Evolutionary conservation across 352 stramenopile species (phyloP).

Genomic region (Globisporangium canariense): DNA sequence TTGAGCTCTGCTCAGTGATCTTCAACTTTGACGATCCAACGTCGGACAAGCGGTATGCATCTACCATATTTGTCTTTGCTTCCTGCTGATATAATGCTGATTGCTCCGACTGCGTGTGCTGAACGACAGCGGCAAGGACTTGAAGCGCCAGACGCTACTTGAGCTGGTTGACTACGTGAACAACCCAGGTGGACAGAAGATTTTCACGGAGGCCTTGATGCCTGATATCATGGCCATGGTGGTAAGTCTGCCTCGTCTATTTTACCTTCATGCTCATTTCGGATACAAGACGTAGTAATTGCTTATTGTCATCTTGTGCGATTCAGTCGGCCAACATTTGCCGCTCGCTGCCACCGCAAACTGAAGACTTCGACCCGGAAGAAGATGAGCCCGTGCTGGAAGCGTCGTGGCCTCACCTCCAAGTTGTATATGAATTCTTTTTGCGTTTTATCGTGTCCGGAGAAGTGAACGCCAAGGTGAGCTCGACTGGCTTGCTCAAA

Average conservation of each 20-base stretch:
- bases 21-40: constrained; percentile 97
- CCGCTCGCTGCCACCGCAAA: constrained; percentile 90
- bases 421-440: constrained; percentile 99
- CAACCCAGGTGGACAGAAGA: constrained; percentile 93
- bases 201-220: constrained; percentile 97
- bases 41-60: constrained; percentile 85
- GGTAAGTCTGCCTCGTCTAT: constrained; percentile 28
- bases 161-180: constrained; percentile 99
- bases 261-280: neutral
- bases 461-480: constrained; percentile 96
- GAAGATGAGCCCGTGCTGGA: constrained; percentile 98
- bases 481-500: neutral
- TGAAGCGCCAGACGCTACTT: constrained; percentile 98
- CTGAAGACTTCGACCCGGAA: constrained; percentile 98
- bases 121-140: constrained; percentile 82
- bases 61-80: no score
- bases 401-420: constrained; percentile 95
- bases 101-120: constrained; percentile 3
- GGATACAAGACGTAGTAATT: neutral
- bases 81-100: neutral
- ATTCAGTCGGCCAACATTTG: constrained; percentile 91
- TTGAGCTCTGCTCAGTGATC: constrained; percentile 94
- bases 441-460: constrained; percentile 96
- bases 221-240: constrained; percentile 93
- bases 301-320: neutral